A percentile compares a stretch with the other conserved stretches of the same genome.
These are phyloP conservation scores for Herpetospermum pedunculosum DNA, from an alignment of 306 rosid genomes.

Conservation along the genomic window DNA sequence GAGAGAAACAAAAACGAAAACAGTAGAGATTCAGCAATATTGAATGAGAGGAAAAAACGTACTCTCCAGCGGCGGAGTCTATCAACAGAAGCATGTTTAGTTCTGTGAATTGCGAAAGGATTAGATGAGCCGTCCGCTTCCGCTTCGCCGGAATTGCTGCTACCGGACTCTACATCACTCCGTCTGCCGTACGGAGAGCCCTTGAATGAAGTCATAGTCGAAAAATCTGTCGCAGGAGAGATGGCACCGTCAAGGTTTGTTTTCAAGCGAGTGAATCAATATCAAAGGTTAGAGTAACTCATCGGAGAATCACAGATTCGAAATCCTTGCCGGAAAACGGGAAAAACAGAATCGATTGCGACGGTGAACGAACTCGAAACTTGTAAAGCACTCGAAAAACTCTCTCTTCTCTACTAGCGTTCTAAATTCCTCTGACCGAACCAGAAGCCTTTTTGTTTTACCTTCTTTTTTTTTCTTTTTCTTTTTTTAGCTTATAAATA, in stretches of 20 bases:
- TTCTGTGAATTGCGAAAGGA: slow-evolving; percentile 62
- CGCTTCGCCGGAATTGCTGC: slow-evolving; percentile 20
- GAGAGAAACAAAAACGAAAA: background rate
- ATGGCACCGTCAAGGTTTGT: slow-evolving; percentile 40
- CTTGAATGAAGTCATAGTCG: slow-evolving; percentile 28
- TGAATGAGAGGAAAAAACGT: background rate
- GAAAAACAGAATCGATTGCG: background rate
- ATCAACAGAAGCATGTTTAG: slow-evolving; percentile 61
- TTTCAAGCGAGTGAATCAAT: background rate
- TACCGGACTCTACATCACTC: slow-evolving; percentile 53
- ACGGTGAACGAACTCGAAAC: background rate
- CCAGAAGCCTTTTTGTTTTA: too few species aligned
- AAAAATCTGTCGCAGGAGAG: slow-evolving; percentile 86
- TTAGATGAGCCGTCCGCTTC: slow-evolving; percentile 24
- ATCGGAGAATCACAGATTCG: background rate
- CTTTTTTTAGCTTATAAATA: too few species aligned
- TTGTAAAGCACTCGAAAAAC: background rate
- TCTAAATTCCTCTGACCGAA: background rate
- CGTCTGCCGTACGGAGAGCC: slow-evolving; percentile 31
- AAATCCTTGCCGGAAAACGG: background rate
- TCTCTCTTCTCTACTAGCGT: background rate
- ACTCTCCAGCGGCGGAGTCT: slow-evolving; percentile 97
- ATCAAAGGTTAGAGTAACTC: background rate
- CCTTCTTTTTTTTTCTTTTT: background rate
- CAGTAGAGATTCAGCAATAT: background rate